Conservation (phyloP, 163 green algal species). For the Coccomyxa subellipsoidea region DNA sequence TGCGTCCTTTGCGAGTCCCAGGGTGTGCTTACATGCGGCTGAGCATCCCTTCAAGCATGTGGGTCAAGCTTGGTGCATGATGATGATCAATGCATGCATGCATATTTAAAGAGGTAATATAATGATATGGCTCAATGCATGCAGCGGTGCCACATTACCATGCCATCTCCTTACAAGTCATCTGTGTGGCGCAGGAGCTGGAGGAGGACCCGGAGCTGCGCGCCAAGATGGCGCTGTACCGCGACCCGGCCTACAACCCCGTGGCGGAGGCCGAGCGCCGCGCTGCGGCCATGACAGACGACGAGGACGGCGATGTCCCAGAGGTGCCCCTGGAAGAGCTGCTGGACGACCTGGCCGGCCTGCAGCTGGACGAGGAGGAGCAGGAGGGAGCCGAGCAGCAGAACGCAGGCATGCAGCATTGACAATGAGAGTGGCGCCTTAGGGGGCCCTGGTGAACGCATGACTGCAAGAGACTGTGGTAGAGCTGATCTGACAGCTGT, state of each 20-base stretch:
- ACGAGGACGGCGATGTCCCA: conserved; percentile 26
- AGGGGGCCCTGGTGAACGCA: no score
- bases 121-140: no score
- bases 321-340: conserved; percentile 83
- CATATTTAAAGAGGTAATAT: no score
- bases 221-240: conserved; percentile 72
- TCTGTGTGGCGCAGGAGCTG: conserved; percentile 74
- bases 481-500: no score
- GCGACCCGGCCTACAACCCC: conserved; percentile 33
- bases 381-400: background rate
- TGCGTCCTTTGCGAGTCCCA: no score
- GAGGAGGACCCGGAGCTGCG: conserved; percentile 95
- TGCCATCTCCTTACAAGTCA: no score
- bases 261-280: background rate
- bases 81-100: no score
- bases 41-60: no score
- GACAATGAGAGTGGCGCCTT: background rate
- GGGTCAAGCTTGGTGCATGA: no score
- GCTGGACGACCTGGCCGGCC: conserved; percentile 82
- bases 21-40: no score
- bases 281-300: conserved; percentile 26
- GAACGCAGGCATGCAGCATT: background rate
- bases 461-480: no score
- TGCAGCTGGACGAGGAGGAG: conserved; percentile 52
- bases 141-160: no score